These are phyloP conservation scores for Epicoccum sorghinum DNA, from an alignment of 2,329 filamentous ascomycete species.

Conservation along the genomic window DNA sequence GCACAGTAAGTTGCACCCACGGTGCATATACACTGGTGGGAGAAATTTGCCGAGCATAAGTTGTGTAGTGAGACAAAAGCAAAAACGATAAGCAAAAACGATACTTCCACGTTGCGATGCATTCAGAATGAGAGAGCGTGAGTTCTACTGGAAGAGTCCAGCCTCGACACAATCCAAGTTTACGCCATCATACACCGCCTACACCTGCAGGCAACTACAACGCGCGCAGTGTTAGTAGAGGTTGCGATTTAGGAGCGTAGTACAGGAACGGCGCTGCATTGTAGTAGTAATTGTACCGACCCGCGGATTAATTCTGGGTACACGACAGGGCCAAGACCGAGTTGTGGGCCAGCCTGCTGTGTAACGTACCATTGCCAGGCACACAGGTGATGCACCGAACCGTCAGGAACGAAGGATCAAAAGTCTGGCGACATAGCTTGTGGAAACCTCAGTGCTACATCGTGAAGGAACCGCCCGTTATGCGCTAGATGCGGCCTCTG, in stretches of 20 bases:
- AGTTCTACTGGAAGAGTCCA: too few species aligned
- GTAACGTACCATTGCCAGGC: slow-evolving; percentile 3
- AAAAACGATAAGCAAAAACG: too few species aligned
- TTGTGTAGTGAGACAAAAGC: too few species aligned
- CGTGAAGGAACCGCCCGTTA: slow-evolving; percentile 4
- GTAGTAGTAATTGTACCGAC: slow-evolving; percentile 17
- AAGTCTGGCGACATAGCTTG: slow-evolving; percentile 18
- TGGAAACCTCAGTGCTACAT: slow-evolving; percentile 16
- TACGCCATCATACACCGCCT: too few species aligned
- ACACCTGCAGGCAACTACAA: too few species aligned
- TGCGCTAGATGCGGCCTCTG: slow-evolving; percentile 11
- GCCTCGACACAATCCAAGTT: too few species aligned
- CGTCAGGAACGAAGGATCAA: slow-evolving; percentile 22
- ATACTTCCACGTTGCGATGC: too few species aligned
- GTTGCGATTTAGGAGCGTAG: neutral
- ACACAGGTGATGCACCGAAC: slow-evolving; percentile 19
- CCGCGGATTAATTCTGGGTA: slow-evolving; percentile 18
- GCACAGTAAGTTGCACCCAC: too few species aligned
- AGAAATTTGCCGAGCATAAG: too few species aligned
- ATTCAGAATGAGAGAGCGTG: too few species aligned
- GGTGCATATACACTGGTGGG: too few species aligned
- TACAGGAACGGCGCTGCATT: slow-evolving; percentile 17
- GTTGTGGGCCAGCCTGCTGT: slow-evolving; percentile 1
- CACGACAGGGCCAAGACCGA: slow-evolving; percentile 20
- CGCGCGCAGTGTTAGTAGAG: neutral